phyloP scores from a whole-genome alignment of 169 alveolate genomes.

The Perkinsus chesapeaki region DNA sequence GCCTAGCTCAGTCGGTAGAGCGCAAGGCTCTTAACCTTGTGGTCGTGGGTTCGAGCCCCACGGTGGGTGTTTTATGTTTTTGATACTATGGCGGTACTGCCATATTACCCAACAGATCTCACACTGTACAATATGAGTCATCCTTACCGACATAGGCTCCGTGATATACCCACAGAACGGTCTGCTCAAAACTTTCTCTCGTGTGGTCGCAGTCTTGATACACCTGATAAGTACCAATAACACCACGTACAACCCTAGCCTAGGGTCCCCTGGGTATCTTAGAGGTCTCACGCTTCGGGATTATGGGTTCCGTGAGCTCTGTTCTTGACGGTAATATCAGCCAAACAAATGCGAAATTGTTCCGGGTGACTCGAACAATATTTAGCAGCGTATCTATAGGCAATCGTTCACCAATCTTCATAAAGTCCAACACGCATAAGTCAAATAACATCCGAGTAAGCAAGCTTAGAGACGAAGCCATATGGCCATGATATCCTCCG shows the following conservation, averaged over 20 bases:
- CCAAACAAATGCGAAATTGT: not conserved
- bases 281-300: not conserved
- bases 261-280: not conserved
- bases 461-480: too few species aligned
- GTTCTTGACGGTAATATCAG: not conserved
- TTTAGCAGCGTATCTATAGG: not conserved
- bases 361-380: not conserved
- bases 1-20: conserved; percentile 99
- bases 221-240: not conserved
- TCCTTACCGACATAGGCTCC: not conserved
- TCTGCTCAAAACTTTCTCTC: not conserved
- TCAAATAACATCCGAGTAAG: too few species aligned
- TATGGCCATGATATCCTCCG: too few species aligned
- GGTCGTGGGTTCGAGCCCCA: conserved; percentile 99
- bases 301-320: not conserved
- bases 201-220: not conserved
- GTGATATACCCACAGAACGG: not conserved
- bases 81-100: too few species aligned
- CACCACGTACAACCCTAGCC: not conserved
- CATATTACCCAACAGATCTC: too few species aligned
- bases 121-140: not conserved
- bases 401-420: not conserved
- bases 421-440: not conserved
- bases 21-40: conserved; percentile 98
- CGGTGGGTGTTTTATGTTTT: conserved; percentile 7